Conservation (phyloP, 495 filamentous ascomycete genomes). For the Aspergillus taichungensis region DNA sequence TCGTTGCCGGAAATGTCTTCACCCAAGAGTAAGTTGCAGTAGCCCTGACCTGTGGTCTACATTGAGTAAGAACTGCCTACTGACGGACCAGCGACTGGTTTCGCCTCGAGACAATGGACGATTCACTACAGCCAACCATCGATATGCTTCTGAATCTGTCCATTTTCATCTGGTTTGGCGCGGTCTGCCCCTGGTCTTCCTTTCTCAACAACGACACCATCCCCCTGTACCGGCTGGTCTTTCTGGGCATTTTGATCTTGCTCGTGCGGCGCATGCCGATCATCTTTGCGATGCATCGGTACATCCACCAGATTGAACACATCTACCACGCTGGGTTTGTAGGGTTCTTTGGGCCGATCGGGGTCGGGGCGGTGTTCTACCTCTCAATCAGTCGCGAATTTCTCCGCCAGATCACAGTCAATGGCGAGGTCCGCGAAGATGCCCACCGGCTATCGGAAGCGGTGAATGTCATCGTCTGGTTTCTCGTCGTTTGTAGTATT, state of each 20-base stretch:
- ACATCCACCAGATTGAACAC: slow-evolving; percentile 73
- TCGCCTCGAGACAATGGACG: slow-evolving; percentile 76
- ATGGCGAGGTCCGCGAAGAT: slow-evolving; percentile 56
- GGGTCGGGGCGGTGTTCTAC: slow-evolving; percentile 89
- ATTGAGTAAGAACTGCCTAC: background rate
- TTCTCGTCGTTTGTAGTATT: slow-evolving; percentile 76
- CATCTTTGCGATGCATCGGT: slow-evolving; percentile 62
- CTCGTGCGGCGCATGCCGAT: slow-evolving; percentile 71
- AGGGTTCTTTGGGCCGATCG: slow-evolving; percentile 91
- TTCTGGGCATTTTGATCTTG: slow-evolving; percentile 71
- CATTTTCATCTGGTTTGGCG: slow-evolving; percentile 88
- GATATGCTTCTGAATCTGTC: slow-evolving; percentile 80
- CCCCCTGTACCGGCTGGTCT: slow-evolving; percentile 68
- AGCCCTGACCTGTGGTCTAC: too few species aligned
- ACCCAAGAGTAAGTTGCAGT: slow-evolving; percentile 57
- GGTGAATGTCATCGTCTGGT: slow-evolving; percentile 73
- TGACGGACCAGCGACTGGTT: slow-evolving; percentile 65
- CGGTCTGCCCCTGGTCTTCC: slow-evolving; percentile 71
- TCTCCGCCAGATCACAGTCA: slow-evolving; percentile 40
- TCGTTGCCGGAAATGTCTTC: slow-evolving; percentile 86
- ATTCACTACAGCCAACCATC: slow-evolving; percentile 83
- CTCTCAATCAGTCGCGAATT: slow-evolving; percentile 72
- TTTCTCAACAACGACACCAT: slow-evolving; percentile 63
- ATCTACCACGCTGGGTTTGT: slow-evolving; percentile 68
- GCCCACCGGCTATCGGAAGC: slow-evolving; percentile 53